Base-by-base conservation (phyloP, 495 filamentous ascomycete genomes). In the Tuber indicum region DNA sequence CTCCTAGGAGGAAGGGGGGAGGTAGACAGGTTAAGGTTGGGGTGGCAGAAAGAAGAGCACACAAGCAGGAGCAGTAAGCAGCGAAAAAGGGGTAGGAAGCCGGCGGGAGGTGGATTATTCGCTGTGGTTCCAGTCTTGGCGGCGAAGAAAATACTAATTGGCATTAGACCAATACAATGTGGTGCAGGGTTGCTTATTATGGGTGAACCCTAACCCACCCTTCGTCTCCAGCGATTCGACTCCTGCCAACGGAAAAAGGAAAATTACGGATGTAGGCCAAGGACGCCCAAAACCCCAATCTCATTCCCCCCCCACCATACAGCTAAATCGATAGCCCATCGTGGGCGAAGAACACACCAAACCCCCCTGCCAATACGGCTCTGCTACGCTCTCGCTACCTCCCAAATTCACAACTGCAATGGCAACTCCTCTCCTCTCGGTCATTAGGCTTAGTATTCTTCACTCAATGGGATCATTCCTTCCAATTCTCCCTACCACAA, bases 401-500 rank as follows among this genome's bases (percentile, higher is more conserved):
- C 83, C 82, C 73, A 76, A 88, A 73, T 78, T 84, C 14, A 78
- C 83, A 49, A 80, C 86, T 69, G 79, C 76, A 71, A 79, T 86
- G 77, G 84, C 85, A 72, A 78, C 84, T 58, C 79, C 86, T 52
- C 82, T 85, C 76, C 84, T 85, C 83, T 85, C 84, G 26, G 76
- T 84, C 42, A 83, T 83, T 7, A 82, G 81, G 45, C 36, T 75
- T 62, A 39, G 71, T 42, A 19, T 73, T 85, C 75, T 85, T 79
- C 47, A 82, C 84, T 71, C 80, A 5, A 42, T 75, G 6, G 71
- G 84, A 85, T 72, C 85, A 75, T 82, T 86, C 75, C 84, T 82
- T 83, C 83, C 81, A 75, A 66, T 87, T 69, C 80, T 90, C 77
- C 84, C 90, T 43, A 85, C 87, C 39, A 84, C 86, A n/a, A 86